phyloP scores from a whole-genome alignment of 2,329 filamentous ascomycete species.

The Colletotrichum horii region DNA sequence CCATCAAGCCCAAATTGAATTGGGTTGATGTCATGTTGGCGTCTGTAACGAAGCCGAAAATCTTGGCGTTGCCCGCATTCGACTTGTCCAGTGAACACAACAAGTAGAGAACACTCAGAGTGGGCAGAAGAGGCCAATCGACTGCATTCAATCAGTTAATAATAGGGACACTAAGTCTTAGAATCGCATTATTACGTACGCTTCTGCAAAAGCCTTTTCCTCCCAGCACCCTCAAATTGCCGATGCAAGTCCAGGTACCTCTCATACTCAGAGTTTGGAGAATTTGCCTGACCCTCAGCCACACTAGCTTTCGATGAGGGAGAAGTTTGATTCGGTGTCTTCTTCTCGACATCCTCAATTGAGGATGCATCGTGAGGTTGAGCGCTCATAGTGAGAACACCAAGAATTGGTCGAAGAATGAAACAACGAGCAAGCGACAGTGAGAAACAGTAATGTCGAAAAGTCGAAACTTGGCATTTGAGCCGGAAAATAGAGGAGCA shows the following conservation, averaged over 20 bases:
- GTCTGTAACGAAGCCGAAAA: constrained; percentile 16
- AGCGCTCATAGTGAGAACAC: neutral
- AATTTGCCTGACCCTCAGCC: neutral
- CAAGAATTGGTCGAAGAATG: neutral
- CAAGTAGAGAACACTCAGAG: neutral
- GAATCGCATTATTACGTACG: neutral
- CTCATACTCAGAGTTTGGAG: neutral
- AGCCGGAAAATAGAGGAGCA: neutral
- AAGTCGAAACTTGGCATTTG: neutral
- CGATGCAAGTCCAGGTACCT: neutral
- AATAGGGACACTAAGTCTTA: neutral
- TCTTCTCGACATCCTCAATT: neutral
- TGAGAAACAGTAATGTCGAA: neutral
- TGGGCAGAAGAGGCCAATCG: neutral
- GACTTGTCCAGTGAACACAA: neutral
- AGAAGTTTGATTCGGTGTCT: neutral
- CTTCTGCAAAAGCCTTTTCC: neutral
- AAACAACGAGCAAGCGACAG: neutral
- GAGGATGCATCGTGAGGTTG: neutral
- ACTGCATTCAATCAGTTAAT: neutral
- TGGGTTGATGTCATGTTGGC: constrained; percentile 11
- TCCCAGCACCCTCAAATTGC: neutral
- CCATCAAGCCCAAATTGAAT: constrained; percentile 46
- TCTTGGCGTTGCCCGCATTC: neutral
- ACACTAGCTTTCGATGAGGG: neutral